Percentiles rank a stretch among this genome's conserved stretches.
Conservation (phyloP, 1,284 basidiomycete species). For the Trichosporon sp. region DNA sequence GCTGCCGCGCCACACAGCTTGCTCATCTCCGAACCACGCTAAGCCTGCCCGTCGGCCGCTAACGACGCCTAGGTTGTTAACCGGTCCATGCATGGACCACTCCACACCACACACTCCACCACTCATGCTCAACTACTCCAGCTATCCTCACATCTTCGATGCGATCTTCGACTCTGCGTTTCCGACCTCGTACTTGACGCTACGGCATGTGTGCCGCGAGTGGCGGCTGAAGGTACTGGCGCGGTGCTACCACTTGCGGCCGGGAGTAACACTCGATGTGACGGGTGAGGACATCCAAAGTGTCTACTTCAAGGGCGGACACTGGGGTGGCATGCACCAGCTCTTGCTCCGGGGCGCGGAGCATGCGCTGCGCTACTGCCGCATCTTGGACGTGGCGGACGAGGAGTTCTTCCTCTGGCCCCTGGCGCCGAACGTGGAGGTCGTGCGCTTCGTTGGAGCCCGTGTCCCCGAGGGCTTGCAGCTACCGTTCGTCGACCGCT, state of each 20-base stretch:
- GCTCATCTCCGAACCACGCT: background rate
- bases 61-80: background rate
- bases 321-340: background rate
- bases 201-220: constrained; percentile 6
- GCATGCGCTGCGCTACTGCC: constrained; percentile 9
- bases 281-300: background rate
- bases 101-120: background rate
- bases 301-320: background rate
- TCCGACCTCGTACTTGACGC: background rate
- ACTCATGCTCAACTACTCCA: background rate
- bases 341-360: background rate
- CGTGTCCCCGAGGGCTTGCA: background rate
- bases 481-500: constrained; percentile 6
- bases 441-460: background rate
- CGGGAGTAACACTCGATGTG: background rate
- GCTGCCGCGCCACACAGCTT: background rate
- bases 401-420: constrained; percentile 3
- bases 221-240: background rate
- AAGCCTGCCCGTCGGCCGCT: background rate
- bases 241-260: constrained; percentile 5
- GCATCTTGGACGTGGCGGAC: background rate
- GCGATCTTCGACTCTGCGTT: constrained; percentile 1
- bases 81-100: background rate
- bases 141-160: constrained; percentile 27
- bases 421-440: background rate